phyloP scores from a whole-genome alignment of 768 basidiomycete species.

The Leccinum longicurvipes region DNA sequence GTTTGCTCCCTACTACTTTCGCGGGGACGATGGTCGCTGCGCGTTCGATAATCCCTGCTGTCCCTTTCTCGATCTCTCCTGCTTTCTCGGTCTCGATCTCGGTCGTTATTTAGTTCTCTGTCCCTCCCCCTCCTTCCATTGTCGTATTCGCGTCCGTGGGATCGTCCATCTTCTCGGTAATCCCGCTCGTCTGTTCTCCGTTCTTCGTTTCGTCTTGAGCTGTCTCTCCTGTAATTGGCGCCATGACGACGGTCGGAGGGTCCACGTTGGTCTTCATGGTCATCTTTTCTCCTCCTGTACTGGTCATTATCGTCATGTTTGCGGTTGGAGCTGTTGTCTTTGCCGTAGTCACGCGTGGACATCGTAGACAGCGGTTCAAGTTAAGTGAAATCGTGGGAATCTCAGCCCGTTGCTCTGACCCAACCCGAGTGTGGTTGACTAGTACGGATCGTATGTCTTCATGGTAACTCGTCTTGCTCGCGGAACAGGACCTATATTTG shows the following conservation, averaged over 20 bases:
- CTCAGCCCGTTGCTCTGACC: neutral
- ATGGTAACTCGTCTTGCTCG: no score
- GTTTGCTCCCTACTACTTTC: constrained; percentile 32
- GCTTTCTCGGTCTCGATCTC: constrained; percentile 11
- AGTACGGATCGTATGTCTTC: no score
- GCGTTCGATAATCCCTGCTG: constrained; percentile 38
- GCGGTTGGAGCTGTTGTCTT: constrained; percentile 12
- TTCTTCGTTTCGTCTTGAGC: constrained; percentile 22
- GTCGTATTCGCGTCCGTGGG: constrained; percentile 20
- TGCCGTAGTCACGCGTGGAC: constrained; percentile 18
- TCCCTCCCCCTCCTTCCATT: constrained; percentile 16
- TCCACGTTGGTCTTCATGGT: constrained; percentile 3
- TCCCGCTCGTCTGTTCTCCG: constrained; percentile 18
- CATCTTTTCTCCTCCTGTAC: constrained; percentile 6
- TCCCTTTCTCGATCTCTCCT: constrained; percentile 31
- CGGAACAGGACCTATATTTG: no score
- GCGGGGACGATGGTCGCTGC: constrained; percentile 23
- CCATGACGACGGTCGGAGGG: constrained; percentile 16
- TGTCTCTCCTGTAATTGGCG: constrained; percentile 12
- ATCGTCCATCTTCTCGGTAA: constrained; percentile 13
- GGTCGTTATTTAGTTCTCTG: constrained; percentile 11
- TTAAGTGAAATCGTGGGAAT: constrained; percentile 18
- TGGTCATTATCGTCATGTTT: constrained; percentile 10
- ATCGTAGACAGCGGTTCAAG: constrained; percentile 5
- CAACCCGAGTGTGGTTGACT: no score